These are phyloP conservation scores for Trypethelium eluteriae DNA, from an alignment of 495 filamentous ascomycete species.

Conservation along the genomic window DNA sequence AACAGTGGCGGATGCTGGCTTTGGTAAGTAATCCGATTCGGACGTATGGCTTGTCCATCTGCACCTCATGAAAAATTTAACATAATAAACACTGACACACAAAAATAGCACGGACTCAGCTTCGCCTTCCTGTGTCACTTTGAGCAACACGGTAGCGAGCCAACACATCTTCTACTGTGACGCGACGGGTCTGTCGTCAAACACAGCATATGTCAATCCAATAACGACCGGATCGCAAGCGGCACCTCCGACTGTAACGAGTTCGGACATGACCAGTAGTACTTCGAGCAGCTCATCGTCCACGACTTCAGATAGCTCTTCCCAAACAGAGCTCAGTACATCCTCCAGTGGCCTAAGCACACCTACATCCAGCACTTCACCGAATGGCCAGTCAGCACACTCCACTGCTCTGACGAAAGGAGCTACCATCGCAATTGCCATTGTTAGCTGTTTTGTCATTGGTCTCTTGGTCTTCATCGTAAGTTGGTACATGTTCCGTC, in stretches of 20 bases:
- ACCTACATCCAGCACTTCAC: too few relatives aligned
- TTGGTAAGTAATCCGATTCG: constrained; percentile 9
- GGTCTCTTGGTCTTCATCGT: neutral
- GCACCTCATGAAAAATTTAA: neutral
- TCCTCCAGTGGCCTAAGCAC: too few relatives aligned
- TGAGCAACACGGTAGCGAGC: neutral
- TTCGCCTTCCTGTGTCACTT: constrained; percentile 11
- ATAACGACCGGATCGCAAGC: neutral
- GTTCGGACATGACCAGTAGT: neutral
- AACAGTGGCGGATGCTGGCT: constrained; percentile 22
- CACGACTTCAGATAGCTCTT: neutral
- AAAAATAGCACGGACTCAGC: constrained; percentile 1
- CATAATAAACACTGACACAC: neutral
- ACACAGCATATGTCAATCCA: neutral
- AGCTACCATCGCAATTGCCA: neutral
- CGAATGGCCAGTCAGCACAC: too few relatives aligned
- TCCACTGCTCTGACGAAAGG: neutral
- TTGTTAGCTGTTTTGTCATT: neutral
- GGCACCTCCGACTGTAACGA: neutral
- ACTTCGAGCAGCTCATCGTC: neutral
- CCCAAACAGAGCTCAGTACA: too few relatives aligned
- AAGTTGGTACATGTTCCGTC: too few relatives aligned
- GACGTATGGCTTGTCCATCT: neutral
- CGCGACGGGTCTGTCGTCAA: neutral
- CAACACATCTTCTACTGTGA: constrained; percentile 11